These are phyloP conservation scores for Boletus vinaceobasis DNA, from an alignment of 768 basidiomycete genomes.

Conservation along the genomic window DNA sequence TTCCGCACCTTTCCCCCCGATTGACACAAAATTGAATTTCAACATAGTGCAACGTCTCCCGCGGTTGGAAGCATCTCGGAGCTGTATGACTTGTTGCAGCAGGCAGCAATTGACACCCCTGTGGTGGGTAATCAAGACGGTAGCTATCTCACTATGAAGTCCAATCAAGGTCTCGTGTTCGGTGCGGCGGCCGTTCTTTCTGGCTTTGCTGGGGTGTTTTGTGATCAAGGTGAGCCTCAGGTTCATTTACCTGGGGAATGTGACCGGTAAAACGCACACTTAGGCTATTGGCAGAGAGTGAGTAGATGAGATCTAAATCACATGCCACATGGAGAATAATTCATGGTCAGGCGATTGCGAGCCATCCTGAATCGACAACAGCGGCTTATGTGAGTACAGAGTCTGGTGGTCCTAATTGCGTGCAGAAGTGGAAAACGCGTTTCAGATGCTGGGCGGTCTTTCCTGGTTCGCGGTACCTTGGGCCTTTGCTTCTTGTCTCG, in stretches of 20 bases:
- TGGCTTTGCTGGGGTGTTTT: conserved; percentile 48
- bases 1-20: background rate
- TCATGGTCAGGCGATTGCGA: conserved; percentile 43
- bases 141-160: conserved; percentile 57
- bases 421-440: background rate
- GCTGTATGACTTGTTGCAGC: conserved; percentile 45
- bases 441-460: conserved; percentile 52
- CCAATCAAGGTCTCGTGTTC: conserved; percentile 43
- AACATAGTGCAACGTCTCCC: conserved; percentile 35
- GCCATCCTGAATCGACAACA: conserved; percentile 47
- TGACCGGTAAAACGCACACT: background rate
- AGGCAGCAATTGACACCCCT: conserved; percentile 43
- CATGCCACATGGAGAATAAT: background rate
- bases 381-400: conserved; percentile 43
- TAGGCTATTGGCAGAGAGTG: conserved; percentile 54
- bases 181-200: conserved; percentile 38
- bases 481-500: conserved; percentile 47
- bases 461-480: conserved; percentile 59
- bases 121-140: conserved; percentile 49
- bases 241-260: background rate
- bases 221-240: conserved; percentile 41
- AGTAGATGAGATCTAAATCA: background rate
- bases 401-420: too few species aligned
- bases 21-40: background rate
- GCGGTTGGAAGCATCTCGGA: conserved; percentile 38